Percentiles rank a stretch among this genome's conserved stretches.
Conservation (phyloP, 2,329 filamentous ascomycete species). For the Xenoacremonium recifei region DNA sequence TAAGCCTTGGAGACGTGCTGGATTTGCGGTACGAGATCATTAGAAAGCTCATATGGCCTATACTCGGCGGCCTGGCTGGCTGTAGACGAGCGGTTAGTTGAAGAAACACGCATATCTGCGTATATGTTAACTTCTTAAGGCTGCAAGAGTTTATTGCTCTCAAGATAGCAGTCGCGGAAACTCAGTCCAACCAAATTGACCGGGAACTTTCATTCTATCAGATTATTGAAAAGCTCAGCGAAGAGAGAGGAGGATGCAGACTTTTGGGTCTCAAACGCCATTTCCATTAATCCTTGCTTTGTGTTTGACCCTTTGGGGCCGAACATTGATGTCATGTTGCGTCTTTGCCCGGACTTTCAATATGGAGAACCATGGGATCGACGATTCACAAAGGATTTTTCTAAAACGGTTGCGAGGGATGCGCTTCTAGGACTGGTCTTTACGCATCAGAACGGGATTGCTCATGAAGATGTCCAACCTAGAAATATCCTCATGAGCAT, state of each 20-base stretch:
- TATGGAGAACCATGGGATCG: background rate
- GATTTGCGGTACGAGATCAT: constrained; percentile 11
- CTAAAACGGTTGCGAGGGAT: background rate
- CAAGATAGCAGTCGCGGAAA: background rate
- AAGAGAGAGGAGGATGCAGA: background rate
- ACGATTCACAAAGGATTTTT: background rate
- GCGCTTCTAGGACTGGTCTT: background rate
- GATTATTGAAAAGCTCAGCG: background rate
- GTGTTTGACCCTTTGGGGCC: background rate
- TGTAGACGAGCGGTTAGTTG: background rate
- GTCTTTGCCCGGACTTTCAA: background rate
- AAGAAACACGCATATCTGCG: no score
- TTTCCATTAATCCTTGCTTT: background rate
- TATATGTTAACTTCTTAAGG: background rate
- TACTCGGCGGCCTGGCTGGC: constrained; percentile 14
- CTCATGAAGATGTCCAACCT: background rate
- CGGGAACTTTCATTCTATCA: background rate
- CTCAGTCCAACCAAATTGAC: background rate
- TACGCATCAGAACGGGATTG: background rate
- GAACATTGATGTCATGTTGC: background rate
- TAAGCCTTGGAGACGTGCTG: constrained; percentile 5
- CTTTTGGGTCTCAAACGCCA: background rate
- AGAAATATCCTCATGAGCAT: background rate
- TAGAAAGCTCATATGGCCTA: constrained; percentile 8
- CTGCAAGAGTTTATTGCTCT: background rate